Evolutionary conservation across 2,329 filamentous ascomycete species (phyloP).

Genomic region (Botrytis elliptica): DNA sequence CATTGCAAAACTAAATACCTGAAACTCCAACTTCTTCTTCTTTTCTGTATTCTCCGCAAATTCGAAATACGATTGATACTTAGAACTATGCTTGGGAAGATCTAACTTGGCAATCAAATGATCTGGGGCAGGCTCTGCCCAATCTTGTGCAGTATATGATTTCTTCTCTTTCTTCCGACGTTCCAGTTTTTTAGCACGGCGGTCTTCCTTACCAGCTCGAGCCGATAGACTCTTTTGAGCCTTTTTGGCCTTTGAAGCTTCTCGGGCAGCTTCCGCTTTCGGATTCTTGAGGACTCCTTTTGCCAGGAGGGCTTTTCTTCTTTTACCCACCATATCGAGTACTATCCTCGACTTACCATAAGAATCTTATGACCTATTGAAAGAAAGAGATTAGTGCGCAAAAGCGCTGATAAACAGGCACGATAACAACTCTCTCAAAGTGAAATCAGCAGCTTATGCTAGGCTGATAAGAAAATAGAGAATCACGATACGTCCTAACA

Average conservation of each 20-base stretch:
- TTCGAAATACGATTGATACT: constrained; percentile 63
- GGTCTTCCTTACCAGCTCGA: constrained; percentile 29
- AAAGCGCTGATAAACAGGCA: constrained; percentile 7
- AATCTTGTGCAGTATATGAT: constrained; percentile 32
- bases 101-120: constrained; percentile 38
- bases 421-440: constrained; percentile 17
- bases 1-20: constrained; percentile 48
- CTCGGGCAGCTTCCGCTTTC: neutral
- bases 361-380: constrained; percentile 6
- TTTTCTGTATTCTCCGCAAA: constrained; percentile 63
- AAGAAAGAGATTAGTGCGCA: constrained; percentile 27
- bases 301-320: constrained; percentile 6
- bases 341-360: constrained; percentile 16
- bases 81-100: constrained; percentile 42
- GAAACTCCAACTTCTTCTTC: constrained; percentile 61
- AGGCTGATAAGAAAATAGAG: constrained; percentile 15
- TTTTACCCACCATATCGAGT: constrained; percentile 19
- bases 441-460: constrained; percentile 12
- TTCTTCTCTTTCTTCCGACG: constrained; percentile 35
- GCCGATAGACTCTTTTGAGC: constrained; percentile 11
- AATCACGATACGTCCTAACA: constrained; percentile 14
- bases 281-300: neutral
- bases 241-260: neutral
- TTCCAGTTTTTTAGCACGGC: constrained; percentile 33
- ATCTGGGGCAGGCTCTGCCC: constrained; percentile 35